Percentiles rank a stretch among this genome's conserved stretches.
Conservation (phyloP, 1,139 yeast genomes). For the Suhomyces taliae region DNA sequence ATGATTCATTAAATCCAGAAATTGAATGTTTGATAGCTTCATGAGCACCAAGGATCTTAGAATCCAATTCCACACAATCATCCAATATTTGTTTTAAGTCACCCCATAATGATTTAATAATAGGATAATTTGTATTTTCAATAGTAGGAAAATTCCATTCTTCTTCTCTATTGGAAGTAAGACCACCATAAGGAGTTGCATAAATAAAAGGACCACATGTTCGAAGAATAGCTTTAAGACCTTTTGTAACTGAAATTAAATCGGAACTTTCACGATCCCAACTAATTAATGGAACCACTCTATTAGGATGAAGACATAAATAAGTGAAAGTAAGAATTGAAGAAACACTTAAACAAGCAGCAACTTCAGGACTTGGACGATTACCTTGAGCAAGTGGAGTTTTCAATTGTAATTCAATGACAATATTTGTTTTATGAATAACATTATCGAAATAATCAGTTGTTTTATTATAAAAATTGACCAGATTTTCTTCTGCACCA, state of each 20-base stretch:
- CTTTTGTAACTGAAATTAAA: slow-evolving; percentile 21
- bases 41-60: slow-evolving; percentile 9
- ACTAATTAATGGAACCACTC: slow-evolving; percentile 28
- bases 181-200: not conserved
- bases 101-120: slow-evolving; percentile 17
- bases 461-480: slow-evolving; percentile 16
- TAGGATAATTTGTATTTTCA: slow-evolving; percentile 15
- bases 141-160: not conserved
- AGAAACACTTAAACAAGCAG: slow-evolving; percentile 25
- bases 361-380: slow-evolving; percentile 5
- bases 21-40: slow-evolving; percentile 14
- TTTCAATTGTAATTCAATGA: slow-evolving; percentile 1
- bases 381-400: not conserved
- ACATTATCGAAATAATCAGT: slow-evolving; percentile 25
- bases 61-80: slow-evolving; percentile 10
- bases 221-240: slow-evolving; percentile 11
- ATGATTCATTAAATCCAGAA: slow-evolving; percentile 14
- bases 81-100: slow-evolving; percentile 9
- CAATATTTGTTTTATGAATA: slow-evolving; percentile 8
- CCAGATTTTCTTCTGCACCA: slow-evolving; percentile 5
- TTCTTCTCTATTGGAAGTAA: not conserved
- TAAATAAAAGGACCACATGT: no score
- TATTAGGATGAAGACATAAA: slow-evolving; percentile 33
- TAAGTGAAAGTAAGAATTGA: slow-evolving; percentile 28
- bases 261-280: slow-evolving; percentile 22